Percentiles rank a stretch among this genome's conserved stretches.
phyloP scores from a whole-genome alignment of 2,329 filamentous ascomycete species.

The Monosporascus sp. region DNA sequence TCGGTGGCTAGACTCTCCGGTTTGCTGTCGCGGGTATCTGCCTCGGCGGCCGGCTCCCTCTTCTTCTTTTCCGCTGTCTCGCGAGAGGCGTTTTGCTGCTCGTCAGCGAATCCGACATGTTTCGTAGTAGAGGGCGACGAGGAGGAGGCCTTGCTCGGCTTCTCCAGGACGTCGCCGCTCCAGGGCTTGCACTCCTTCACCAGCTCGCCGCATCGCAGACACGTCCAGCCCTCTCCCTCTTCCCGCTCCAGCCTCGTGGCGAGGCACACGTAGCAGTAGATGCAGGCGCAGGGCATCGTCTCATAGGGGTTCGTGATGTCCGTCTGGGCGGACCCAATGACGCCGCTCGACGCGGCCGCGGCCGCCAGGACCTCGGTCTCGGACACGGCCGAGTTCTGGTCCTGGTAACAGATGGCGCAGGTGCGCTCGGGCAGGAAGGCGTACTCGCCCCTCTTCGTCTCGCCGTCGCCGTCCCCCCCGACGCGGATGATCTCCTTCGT shows the following conservation, averaged over 20 bases:
- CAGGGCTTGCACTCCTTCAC: slow-evolving; percentile 86
- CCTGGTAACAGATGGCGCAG: slow-evolving; percentile 94
- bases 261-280: slow-evolving; percentile 97
- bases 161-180: slow-evolving; percentile 79
- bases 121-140: slow-evolving; percentile 35
- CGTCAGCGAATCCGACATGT: slow-evolving; percentile 58
- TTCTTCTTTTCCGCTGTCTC: slow-evolving; percentile 18
- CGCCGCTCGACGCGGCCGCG: slow-evolving; percentile 63
- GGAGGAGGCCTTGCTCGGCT: slow-evolving; percentile 26
- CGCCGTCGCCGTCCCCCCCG: slow-evolving; percentile 41
- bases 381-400: slow-evolving; percentile 72
- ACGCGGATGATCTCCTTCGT: slow-evolving; percentile 59
- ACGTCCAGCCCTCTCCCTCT: slow-evolving; percentile 91
- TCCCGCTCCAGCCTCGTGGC: slow-evolving; percentile 84
- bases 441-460: slow-evolving; percentile 64
- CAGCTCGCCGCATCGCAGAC: slow-evolving; percentile 78
- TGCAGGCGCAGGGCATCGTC: slow-evolving; percentile 78
- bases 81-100: slow-evolving; percentile 26
- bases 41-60: slow-evolving; percentile 13
- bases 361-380: slow-evolving; percentile 73
- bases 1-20: slow-evolving; percentile 3
- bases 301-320: slow-evolving; percentile 97
- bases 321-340: slow-evolving; percentile 81
- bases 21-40: slow-evolving; percentile 7
- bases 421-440: slow-evolving; percentile 86